Evolutionary conservation across 305 asterid genomes (phyloP).

Genomic region (Fraxinus nigra): DNA sequence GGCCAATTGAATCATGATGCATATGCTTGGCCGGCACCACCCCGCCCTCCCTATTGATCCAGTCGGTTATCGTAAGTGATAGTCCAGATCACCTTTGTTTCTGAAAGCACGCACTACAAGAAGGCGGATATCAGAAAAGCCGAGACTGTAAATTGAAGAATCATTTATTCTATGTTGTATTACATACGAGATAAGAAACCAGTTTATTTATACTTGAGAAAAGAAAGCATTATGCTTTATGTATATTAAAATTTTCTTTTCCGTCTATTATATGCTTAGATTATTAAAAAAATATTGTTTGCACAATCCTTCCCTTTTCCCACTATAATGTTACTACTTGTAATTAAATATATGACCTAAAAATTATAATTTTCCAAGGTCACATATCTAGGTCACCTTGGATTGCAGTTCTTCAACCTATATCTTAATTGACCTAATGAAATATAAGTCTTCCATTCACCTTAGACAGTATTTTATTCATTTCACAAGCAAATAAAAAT

Average conservation of each 20-base stretch:
- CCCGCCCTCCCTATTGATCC: slow-evolving; percentile 49
- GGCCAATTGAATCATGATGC: slow-evolving; percentile 64
- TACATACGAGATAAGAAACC: not conserved
- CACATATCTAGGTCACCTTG: not conserved
- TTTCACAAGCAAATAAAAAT: not conserved
- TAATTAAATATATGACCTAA: too few relatives aligned
- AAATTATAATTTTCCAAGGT: too few relatives aligned
- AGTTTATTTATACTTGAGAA: slow-evolving; percentile 8
- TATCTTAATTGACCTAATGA: not conserved
- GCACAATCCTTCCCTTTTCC: not conserved
- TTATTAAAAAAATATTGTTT: not conserved
- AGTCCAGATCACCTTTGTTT: not conserved
- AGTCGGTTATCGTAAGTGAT: not conserved
- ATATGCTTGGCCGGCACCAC: slow-evolving; percentile 52
- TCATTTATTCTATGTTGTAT: slow-evolving; percentile 15
- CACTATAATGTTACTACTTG: not conserved
- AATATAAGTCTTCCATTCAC: not conserved
- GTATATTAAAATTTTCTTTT: not conserved
- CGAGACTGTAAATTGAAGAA: not conserved
- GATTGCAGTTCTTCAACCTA: not conserved
- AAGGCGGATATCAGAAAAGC: not conserved
- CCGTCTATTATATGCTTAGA: not conserved
- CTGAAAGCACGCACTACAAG: not conserved
- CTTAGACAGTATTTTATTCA: not conserved
- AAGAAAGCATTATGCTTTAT: not conserved